Evolutionary conservation across 2,329 filamentous ascomycete species (phyloP).

Genomic region (Rosellinia necatrix): DNA sequence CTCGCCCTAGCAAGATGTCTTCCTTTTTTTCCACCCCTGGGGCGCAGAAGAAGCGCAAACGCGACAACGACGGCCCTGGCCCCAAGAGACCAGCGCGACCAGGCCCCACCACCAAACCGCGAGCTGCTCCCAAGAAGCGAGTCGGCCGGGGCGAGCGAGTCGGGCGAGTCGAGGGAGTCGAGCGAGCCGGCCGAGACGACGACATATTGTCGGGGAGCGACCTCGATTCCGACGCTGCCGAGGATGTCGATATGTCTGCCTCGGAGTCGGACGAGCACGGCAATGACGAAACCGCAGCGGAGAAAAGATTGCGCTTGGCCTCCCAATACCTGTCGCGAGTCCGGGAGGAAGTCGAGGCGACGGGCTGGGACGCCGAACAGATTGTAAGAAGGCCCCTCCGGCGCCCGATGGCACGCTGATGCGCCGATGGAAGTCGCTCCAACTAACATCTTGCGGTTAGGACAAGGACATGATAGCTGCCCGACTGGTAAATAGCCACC

Average conservation of each 20-base stretch:
- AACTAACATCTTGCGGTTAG: slow-evolving; percentile 16
- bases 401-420: not conserved
- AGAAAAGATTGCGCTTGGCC: slow-evolving; percentile 82
- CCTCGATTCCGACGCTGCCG: slow-evolving; percentile 66
- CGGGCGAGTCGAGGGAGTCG: too few relatives aligned
- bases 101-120: slow-evolving; percentile 48
- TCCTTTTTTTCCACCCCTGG: slow-evolving; percentile 94
- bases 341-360: slow-evolving; percentile 74
- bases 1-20: slow-evolving; percentile 65
- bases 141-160: slow-evolving; percentile 57
- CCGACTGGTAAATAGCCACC: slow-evolving; percentile 61
- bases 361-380: slow-evolving; percentile 90
- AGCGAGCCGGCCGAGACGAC: slow-evolving; percentile 54
- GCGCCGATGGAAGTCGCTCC: not conserved
- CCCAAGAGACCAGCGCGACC: slow-evolving; percentile 63
- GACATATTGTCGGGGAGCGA: slow-evolving; percentile 81
- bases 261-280: slow-evolving; percentile 63
- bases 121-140: slow-evolving; percentile 51
- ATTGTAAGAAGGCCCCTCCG: slow-evolving; percentile 51
- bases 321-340: slow-evolving; percentile 94
- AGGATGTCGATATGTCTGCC: slow-evolving; percentile 52
- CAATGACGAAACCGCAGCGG: slow-evolving; percentile 87
- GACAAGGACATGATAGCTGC: slow-evolving; percentile 80
- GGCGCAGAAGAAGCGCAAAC: slow-evolving; percentile 89
- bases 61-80: slow-evolving; percentile 59